phyloP scores from a whole-genome alignment of 257 asterid species.

The Verbena officinalis region DNA sequence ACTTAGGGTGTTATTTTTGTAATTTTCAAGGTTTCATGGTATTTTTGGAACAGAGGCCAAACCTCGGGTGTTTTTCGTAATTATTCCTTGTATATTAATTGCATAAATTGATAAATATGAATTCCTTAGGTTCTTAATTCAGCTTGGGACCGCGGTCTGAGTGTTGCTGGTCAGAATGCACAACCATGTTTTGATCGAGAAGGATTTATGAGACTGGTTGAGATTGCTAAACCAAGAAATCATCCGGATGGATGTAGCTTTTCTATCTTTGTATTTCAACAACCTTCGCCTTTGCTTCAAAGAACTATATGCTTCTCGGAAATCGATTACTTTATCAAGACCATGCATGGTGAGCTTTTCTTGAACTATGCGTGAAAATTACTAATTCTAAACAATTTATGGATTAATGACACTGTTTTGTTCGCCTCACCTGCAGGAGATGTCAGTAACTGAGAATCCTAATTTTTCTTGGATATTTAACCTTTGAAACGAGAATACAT shows the following conservation, averaged over 20 bases:
- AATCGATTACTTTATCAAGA: constrained; percentile 55
- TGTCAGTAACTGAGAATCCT: constrained; percentile 14
- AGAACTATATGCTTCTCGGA: constrained; percentile 53
- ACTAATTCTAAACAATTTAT: neutral
- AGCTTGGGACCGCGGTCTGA: constrained; percentile 64
- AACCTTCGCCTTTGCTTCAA: constrained; percentile 50
- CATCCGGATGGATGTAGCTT: constrained; percentile 63
- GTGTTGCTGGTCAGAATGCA: constrained; percentile 64
- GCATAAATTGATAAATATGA: neutral
- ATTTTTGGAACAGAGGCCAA: too few relatives aligned
- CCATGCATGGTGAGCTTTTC: constrained; percentile 63
- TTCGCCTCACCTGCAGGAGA: constrained; percentile 38
- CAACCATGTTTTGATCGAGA: constrained; percentile 55
- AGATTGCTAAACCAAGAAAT: constrained; percentile 63
- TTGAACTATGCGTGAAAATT: neutral
- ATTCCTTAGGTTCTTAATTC: constrained; percentile 58
- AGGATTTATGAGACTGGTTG: constrained; percentile 52
- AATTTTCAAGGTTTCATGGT: too few relatives aligned
- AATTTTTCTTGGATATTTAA: neutral
- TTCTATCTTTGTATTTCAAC: constrained; percentile 55
- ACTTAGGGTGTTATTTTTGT: too few relatives aligned
- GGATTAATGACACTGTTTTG: neutral
- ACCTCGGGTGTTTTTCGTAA: too few relatives aligned
- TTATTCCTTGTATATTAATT: neutral
- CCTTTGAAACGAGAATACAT: neutral